Evolutionary conservation across 352 stramenopile genomes (phyloP), one percentile per base, ranked within the genome.

Genomic region (Pythium guiyangense): DNA sequence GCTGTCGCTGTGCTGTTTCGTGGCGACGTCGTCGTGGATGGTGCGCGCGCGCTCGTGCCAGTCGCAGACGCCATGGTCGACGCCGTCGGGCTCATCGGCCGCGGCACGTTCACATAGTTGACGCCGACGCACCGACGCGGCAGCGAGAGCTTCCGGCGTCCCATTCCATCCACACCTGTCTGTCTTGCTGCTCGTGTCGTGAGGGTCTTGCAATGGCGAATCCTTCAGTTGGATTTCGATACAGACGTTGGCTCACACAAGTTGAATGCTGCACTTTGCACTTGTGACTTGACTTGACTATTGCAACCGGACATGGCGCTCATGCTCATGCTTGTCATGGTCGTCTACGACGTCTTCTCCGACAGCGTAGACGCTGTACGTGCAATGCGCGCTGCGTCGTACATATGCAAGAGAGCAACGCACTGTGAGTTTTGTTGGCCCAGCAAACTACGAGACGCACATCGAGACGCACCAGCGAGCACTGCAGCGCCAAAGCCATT

Each of bases 401-500:
- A 37, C 8, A 37, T 10, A 37, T 10, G 12, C 29, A 9, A 4
- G 8, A 8, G 31, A 37, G 31, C 31, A 37, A 37, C 22, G 22
- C 22, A 22, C 31, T 37, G 31, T 37, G 10, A 37, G 31, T 10
- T 22, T 22, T 22, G 22, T 37, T 2, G 12, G 6, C 3, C 8
- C 1, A 1, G 8, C 31, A 37, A 37, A 22, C 22, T 2, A 37
- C 31, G 31, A 3, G 8, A 37, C 31, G 31, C 31, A 37, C 10
- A 8, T 37, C 1, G 22, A 35, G 11, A 49, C 48, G 12, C 48
- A 34, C 14, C 79, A 71, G 95, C 97, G 27, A 98, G 85, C 1
- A 97, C 93, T 10, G 96, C 97, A 5, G 92, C 97, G 6, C 96
- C 96, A 74, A 99, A 99, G 37, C 97, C 97, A 66, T 99, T 99